Base-by-base conservation (phyloP, 2,329 filamentous ascomycete species). In the Periconia sp. region DNA sequence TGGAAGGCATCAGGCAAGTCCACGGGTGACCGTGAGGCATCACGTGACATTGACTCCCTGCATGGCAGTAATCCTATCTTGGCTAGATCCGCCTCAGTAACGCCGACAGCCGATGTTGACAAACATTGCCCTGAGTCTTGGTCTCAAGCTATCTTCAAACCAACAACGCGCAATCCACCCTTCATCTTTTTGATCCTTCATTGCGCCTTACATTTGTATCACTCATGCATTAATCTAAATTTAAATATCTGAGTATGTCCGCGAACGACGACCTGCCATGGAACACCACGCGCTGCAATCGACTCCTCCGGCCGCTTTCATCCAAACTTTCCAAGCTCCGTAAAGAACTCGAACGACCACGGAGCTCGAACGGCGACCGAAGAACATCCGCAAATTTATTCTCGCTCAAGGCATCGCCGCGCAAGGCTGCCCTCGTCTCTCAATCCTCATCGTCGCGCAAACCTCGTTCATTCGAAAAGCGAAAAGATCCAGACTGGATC, bases 271-370 rank as follows among this genome's bases (percentile, higher is more conserved):
- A 64, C 31, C 56, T 72, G 19, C 69, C 73, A 45, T 78, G 75
- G 75, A 78, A 73, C 8, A 73, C 74, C 15, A 68, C 73, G 44
- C 72, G 75, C 41, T 78, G 76, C 60, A 76, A 76, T 53, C 71
- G 76, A 47, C 64, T 78, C 5, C 66, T 78, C 0, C 69, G 76
- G 41, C 75, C 75, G 14, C 68, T 78, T 13, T 71, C 73, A 15
- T 74, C 73, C 14, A 72, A 75, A 56, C 69, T 78, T 45, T 61
- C 65, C 27, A 73, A 73, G 27, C 64, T 78, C 8, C 63, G 70
- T 37, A 75, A 71, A 53, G 62, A 70, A 49, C 57, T 63, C 23
- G 68, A 70, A 31, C 55, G 51, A 46, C 61, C 62, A n/a, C 62
- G 58, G 14, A 60, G 48, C 14, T 47, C 60, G 18, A 44, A 48